Base-by-base conservation (phyloP, 139 green algal genomes). In the Coccomyxa sp. region DNA sequence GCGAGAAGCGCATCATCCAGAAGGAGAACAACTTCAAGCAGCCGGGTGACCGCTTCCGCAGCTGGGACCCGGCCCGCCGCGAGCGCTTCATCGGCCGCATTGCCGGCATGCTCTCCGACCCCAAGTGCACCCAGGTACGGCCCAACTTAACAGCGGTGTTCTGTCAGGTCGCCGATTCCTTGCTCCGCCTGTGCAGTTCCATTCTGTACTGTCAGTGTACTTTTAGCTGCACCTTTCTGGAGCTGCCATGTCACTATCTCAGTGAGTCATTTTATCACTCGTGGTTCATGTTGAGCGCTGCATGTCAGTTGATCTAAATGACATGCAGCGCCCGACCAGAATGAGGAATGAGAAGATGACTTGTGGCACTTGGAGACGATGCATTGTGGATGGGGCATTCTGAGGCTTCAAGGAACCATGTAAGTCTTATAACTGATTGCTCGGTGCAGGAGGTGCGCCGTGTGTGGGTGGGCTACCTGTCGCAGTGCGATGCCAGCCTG, bases 391-490 rank as follows among this genome's bases (percentile, higher is more conserved):
- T 51, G 38, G 7, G 38, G 38, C 38, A 51, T 51, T 51, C 3
- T 51, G n/a, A n/a, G n/a, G n/a, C n/a, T n/a, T 7, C 3, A 51
- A 51, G 38, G 3, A 7, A 51, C 38, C 38, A 51, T 51, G 38
- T 7, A 51, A 51, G 38, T 51, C 38, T 51, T 7, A 51, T 51
- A 51, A 7, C 10, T 71, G 63, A 21, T 28, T 71, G 63, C 7
- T 58, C 68, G 15, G 10, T 86, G 84, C 83, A 90, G 79, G 91
- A 96, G 79, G 88, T 97, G 58, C 83, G 93, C 23, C 87, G 95
- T 71, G 93, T 98, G 79, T 98, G 96, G 96, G 81, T 99, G 68
- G 94, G 94, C 75, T 98, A 98, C 91, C 94, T 95, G 90, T 90
- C 87, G 10, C 95, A 99, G 92, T 92, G 88, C 30, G 95, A 98